Evolutionary conservation across 768 basidiomycete genomes (phyloP), one percentile per base, ranked within the genome.

Genomic region (Strobilomyces echinocephalus): DNA sequence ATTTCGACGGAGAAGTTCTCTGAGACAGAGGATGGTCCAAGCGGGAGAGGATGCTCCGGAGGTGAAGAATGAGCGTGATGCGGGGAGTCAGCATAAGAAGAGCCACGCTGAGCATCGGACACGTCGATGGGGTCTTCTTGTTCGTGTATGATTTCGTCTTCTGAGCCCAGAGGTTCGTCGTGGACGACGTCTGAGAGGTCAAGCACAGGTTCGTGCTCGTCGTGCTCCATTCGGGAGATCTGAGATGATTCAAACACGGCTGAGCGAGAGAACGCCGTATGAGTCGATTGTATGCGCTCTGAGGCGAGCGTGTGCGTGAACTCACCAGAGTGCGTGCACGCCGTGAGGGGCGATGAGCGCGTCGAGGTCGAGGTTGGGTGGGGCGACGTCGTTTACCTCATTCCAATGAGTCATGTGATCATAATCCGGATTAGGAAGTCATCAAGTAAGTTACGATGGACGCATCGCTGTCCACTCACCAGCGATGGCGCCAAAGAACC

Each of bases 131-230:
- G 60, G 62, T 49, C 71, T 39, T 49, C 71, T 38, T 57, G 49
- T 16, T 64, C 53, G 26, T 60, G 63, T 71, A 73, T 58, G 43
- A 68, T 56, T 41, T 73, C 72, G 43, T 73, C 71, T 58, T 83
- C 81, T 61, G 85, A 80, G 66, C 77, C 81, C 21, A 88, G 78
- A 30, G 84, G 78, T 52, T 88, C 85, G 66, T 90, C 88, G 69
- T 89, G 86, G 42, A 91, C 87, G 70, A 91, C 88, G 72, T 91
- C 88, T 43, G 88, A 90, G 61, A 91, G 81, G 64, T 83, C 80
- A 57, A 91, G 79, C 58, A 82, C 79, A 56, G 80, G 80, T 34
- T 70, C 75, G 64, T 84, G 71, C 65, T 84, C 81, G 66, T 84
- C 83, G 69, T 79, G 65, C 46, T 75, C 72, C 74, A 78, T 77